Conservation (phyloP, 768 basidiomycete species). For the Termitomyces sp. region DNA sequence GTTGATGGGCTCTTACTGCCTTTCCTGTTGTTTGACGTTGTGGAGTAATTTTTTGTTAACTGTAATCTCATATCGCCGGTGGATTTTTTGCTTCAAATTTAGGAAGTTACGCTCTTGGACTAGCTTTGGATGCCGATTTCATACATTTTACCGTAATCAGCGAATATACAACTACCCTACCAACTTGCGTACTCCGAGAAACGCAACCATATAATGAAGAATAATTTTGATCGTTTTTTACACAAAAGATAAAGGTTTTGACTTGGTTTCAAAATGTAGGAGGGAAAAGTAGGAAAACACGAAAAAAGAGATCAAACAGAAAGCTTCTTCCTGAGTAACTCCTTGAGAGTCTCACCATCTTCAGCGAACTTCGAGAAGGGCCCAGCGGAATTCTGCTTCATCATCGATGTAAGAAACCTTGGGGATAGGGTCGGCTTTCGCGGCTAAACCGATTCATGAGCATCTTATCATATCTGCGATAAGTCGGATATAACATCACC, state of each 20-base stretch:
- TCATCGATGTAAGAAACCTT: slow-evolving; percentile 88
- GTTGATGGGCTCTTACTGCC: neutral
- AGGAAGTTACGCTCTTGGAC: neutral
- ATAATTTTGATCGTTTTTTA: neutral
- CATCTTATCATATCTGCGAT: neutral
- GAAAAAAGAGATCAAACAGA: slow-evolving; percentile 28
- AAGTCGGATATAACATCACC: slow-evolving; percentile 34
- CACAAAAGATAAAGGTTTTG: neutral
- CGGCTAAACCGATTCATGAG: slow-evolving; percentile 27
- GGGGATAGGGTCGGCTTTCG: slow-evolving; percentile 52
- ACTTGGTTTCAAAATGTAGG: neutral
- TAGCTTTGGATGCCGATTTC: no score
- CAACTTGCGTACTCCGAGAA: no score
- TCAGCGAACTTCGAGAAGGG: slow-evolving; percentile 93
- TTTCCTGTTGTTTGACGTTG: neutral
- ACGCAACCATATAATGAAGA: no score
- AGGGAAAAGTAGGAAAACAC: neutral
- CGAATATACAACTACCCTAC: no score
- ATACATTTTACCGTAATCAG: no score
- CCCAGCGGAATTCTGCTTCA: slow-evolving; percentile 95
- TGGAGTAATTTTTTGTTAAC: neutral
- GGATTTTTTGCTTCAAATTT: neutral
- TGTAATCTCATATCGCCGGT: neutral
- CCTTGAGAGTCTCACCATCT: slow-evolving; percentile 88
- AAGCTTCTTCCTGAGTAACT: slow-evolving; percentile 66